Base-by-base conservation (phyloP, 495 filamentous ascomycete species). In the Penicillium waksmanii region DNA sequence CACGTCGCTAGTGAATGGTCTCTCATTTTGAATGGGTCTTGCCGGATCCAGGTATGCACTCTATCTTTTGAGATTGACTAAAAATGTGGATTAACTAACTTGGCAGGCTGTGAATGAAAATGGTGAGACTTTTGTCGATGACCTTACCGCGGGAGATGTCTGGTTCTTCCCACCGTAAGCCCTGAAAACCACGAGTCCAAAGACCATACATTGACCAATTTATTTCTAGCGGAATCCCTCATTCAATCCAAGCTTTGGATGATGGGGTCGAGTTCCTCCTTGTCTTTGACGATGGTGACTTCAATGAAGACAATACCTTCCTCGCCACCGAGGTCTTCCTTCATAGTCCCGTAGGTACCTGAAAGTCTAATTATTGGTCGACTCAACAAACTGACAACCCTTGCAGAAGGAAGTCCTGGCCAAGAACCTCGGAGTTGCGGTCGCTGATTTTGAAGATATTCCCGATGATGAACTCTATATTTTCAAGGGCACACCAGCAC, bases 1-100 rank as follows among this genome's bases (percentile, higher is more conserved):
- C 88, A 91, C 61, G 85, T 85, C 17, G 84, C 87, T 0, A 76
- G 69, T 53, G 87, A 91, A 66, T 90, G 88, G 88, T 80, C 84
- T 2, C 63, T 86, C 25, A 77, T 91, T 0, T 62, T 91, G 50
- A 88, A 87, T 62, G 88, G 88, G 1, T 84, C 83, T 42, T 85
- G 84, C 17, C 77, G 87, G 19, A 81, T 79, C 38, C 72, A 79
- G 64, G 76, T 76, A 67, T 40, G 25, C 13, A n/a, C 17, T 44
- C 1, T n/a, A 17, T 17, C 5, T 19, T 19, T 44, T 19, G 17
- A 5, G n/a, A 17, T 19, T 44, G 2, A 3, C 7, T 10, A 18
- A 12, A 38, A n/a, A 9, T n/a, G 7, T 9, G 1, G 5, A 50
- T 18, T 50, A 50, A 50, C 11, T 3, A 48, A 15, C 13, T 19